Conservation (phyloP, 2,329 filamentous ascomycete species). For the Tolypocladium sp. region DNA sequence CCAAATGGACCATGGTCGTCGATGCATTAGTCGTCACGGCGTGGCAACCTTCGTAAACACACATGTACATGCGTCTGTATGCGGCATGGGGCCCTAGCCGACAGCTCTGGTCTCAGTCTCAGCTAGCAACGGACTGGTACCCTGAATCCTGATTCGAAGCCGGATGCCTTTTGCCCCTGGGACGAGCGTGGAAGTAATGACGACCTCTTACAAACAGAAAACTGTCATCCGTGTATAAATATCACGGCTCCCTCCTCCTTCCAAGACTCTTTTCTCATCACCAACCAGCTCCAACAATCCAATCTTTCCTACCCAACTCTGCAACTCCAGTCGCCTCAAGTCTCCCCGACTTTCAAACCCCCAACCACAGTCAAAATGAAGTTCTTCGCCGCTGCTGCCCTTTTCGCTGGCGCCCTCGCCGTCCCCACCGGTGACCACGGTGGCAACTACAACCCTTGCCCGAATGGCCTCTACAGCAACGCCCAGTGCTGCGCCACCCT, state of each 20-base stretch:
- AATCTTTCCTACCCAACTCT: background rate
- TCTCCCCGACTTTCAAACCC: background rate
- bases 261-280: background rate
- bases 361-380: slow-evolving; percentile 8
- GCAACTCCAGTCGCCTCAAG: background rate
- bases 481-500: slow-evolving; percentile 8
- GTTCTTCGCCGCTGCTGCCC: slow-evolving; percentile 8
- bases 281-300: background rate
- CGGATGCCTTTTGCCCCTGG: background rate
- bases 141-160: background rate
- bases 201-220: background rate
- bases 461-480: slow-evolving; percentile 4
- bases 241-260: background rate
- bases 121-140: background rate
- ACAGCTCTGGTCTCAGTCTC: background rate
- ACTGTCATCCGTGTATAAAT: background rate
- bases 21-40: background rate
- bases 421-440: slow-evolving; percentile 2
- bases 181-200: background rate
- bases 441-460: background rate
- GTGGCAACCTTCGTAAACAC: background rate
- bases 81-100: background rate
- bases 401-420: slow-evolving; percentile 8
- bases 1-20: background rate
- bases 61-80: background rate